Evolutionary conservation across 1,284 basidiomycete genomes (phyloP), one percentile per base, ranked within the genome.

Genomic region (Irpex lacteus): DNA sequence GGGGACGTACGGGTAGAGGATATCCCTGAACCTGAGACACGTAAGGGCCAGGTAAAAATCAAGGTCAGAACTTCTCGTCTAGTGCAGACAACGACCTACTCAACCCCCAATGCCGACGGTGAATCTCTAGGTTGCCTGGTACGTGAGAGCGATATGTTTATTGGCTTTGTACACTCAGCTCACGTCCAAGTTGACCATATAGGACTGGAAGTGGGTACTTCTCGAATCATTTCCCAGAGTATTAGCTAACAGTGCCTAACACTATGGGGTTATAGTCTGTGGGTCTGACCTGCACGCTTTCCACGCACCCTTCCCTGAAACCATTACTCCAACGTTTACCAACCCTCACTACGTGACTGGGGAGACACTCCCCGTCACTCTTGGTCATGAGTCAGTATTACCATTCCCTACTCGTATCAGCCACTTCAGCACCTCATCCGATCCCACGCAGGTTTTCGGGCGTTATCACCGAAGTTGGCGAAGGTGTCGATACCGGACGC

Each of bases 1-100:
- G 67, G 70, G 1, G 74, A 77, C 58, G 67, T 77, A 53, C 73
- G 75, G 5, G 66, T 77, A 34, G 73, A 76, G 13, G 64, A 75
- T 2, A 68, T 75, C 3, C 71, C 70, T 0, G 70, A 74, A 52
- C 76, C 76, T 4, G 21, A 60, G 5, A 62, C 68, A 0, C 60
- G 63, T 2, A 61, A 54, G 2, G 67, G 65, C 1, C 70, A 77
- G 49, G 70, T 76, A 7, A 72, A 74, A 63, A 67, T 77, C 61
- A 75, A 76, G 68, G 74, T 76, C 26, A n/a, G 72, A 66, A 5
- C 67, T 64, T 62, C 66, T n/a, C 47, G 37, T 32, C 18, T 5
- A 34, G 37, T 60, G 6, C 8, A 53, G 2, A n/a, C 19, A 8
- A 18, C 50, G 2, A 52, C 61, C 55, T 60, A n/a, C 63, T 57